Conservation (phyloP, 2,329 filamentous ascomycete genomes). For the Nectriaceae sp. region DNA sequence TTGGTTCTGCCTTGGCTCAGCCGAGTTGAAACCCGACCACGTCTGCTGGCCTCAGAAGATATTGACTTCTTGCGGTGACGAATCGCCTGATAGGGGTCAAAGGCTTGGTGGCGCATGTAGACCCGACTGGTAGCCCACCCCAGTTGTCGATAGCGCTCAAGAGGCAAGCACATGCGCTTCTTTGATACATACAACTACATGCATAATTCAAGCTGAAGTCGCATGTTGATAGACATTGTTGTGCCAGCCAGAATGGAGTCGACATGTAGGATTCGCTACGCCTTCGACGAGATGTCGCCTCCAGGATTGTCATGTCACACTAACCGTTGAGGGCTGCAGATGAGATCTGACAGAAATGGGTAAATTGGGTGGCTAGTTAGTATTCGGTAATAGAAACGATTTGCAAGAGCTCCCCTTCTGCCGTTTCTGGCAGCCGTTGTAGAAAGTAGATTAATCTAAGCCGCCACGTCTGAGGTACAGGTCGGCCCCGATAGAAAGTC, state of each 20-base stretch:
- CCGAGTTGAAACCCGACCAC: not conserved
- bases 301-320: conserved; percentile 24
- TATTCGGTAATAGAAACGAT: conserved; percentile 21
- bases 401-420: conserved; percentile 15
- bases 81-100: conserved; percentile 8
- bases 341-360: conserved; percentile 13
- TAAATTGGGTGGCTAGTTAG: conserved; percentile 12
- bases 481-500: no score
- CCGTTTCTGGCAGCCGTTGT: conserved; percentile 5
- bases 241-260: conserved; percentile 3
- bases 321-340: conserved; percentile 27
- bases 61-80: not conserved
- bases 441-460: not conserved
- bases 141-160: no score
- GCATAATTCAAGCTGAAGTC: no score
- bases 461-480: no score
- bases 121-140: no score
- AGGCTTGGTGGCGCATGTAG: conserved; percentile 13
- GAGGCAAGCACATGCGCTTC: no score
- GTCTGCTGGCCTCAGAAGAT: not conserved
- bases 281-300: conserved; percentile 13
- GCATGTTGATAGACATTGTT: not conserved
- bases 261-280: conserved; percentile 10
- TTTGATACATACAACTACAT: no score
- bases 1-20: not conserved